Base-by-base conservation (phyloP, 179 eudicot genomes). In the Heliamphora pulchella region DNA sequence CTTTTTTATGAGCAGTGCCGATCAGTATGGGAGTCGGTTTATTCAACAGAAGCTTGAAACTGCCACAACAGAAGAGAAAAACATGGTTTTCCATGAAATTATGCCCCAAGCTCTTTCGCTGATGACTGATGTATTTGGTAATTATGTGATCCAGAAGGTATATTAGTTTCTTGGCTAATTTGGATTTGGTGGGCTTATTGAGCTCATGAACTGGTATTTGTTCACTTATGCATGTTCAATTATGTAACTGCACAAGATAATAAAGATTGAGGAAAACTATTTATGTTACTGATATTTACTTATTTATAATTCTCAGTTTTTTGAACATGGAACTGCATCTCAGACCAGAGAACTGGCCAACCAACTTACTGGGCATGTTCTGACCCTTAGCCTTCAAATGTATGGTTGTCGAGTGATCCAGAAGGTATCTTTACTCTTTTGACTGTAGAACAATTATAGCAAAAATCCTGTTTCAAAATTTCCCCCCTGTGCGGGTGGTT, bases 381-480 rank as follows among this genome's bases (percentile, higher is more conserved):
- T 94, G 81, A 88, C 89, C 44, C 93, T 92, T 73, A 94, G 98
- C 86, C 97, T 94, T 86, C 98, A 94, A 76, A 94, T 94, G 98
- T 94, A 94, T 84, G 98, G 98, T 18, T 94, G 98, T 75, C 90
- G 97, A 72, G 98, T 94, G 57, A 94, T 94, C 84, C 97, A 94
- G 85, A 94, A 94, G 98, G 98, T 94, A 89, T 47, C 39, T 17
- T 47, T 3, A 14, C 59, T 48, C 22, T 58, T 31, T 65, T 57
- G 64, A 17, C 62, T 2, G 22, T 47, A 53, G 57, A 55, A 54
- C 55, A 31, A 31, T 31, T 31, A 31, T 31, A 31, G 31, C 31
- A 31, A 31, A 31, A 54, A 8, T 54, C 58, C 8, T 54, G 58
- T 54, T 8, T 54, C 13, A 54, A 54, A 54, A 8, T 54, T 14